Evolutionary conservation across 225 moss, liverwort and hornwort genomes (phyloP).

Genomic region (Lunularia cruciata): DNA sequence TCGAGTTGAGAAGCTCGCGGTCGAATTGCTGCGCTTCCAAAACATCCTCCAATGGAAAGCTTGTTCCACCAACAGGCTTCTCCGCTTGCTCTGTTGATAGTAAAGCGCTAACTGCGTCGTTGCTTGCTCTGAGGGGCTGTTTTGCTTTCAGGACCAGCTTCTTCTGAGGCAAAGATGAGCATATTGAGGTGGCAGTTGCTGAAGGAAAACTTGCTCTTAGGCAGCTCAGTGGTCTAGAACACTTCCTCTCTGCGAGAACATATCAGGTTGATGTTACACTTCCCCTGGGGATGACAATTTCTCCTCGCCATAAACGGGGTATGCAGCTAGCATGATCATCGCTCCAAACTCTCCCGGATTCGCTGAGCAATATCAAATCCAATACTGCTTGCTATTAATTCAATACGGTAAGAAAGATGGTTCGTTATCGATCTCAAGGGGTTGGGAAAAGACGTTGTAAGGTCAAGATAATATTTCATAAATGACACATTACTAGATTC

Average conservation of each 20-base stretch:
- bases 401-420: not conserved
- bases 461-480: too few species aligned
- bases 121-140: constrained; percentile 17
- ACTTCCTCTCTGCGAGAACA: not conserved
- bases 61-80: constrained; percentile 9
- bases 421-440: not conserved
- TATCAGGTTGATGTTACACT: not conserved
- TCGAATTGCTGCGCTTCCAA: constrained; percentile 95
- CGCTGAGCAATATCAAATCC: not conserved
- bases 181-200: not conserved
- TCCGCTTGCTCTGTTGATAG: constrained; percentile 14
- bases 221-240: not conserved
- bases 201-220: not conserved
- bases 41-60: constrained; percentile 70
- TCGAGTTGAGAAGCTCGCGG: constrained; percentile 63
- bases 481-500: not conserved
- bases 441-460: not conserved
- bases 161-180: not conserved
- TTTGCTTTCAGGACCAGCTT: constrained; percentile 8
- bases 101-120: constrained; percentile 13
- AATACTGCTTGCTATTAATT: not conserved
- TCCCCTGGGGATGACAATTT: not conserved
- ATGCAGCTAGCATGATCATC: too few species aligned
- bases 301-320: not conserved
- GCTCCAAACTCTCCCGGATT: not conserved